A percentile compares a stretch with the other conserved stretches of the same genome.
Conservation (phyloP, 768 basidiomycete species). For the Inosperma sp. region DNA sequence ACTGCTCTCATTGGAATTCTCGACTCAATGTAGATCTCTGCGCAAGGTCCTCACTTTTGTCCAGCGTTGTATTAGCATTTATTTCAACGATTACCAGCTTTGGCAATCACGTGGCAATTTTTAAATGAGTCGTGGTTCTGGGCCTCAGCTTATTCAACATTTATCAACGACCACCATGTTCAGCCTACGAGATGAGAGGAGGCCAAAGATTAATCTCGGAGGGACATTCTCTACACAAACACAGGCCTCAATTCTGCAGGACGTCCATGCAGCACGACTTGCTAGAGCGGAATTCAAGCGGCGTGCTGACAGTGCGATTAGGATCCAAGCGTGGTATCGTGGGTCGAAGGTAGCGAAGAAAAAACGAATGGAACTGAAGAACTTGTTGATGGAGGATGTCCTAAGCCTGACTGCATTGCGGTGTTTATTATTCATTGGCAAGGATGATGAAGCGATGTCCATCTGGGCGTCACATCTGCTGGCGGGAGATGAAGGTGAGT, state of each 20-base stretch:
- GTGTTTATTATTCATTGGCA: constrained; percentile 59
- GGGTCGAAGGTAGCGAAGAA: constrained; percentile 40
- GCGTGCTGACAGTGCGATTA: constrained; percentile 52
- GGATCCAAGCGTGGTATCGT: constrained; percentile 70
- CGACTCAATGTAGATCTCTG: neutral
- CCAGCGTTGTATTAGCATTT: neutral
- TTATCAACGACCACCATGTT: constrained; percentile 6
- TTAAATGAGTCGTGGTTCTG: neutral
- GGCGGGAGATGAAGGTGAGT: constrained; percentile 28
- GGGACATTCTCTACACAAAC: constrained; percentile 51
- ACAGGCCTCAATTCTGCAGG: constrained; percentile 53
- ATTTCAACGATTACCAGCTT: neutral
- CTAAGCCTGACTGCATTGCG: constrained; percentile 54
- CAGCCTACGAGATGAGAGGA: constrained; percentile 6
- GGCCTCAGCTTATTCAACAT: neutral
- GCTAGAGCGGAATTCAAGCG: constrained; percentile 54
- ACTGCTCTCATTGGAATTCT: neutral
- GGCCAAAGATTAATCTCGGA: constrained; percentile 70
- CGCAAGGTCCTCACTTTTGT: neutral
- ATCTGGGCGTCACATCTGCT: constrained; percentile 42
- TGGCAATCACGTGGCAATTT: neutral
- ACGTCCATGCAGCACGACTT: constrained; percentile 55
- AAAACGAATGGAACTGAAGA: constrained; percentile 43
- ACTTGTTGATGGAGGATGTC: constrained; percentile 48
- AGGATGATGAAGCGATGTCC: constrained; percentile 43